phyloP scores from a whole-genome alignment of 257 asterid species.

The Jasminum sambac region DNA sequence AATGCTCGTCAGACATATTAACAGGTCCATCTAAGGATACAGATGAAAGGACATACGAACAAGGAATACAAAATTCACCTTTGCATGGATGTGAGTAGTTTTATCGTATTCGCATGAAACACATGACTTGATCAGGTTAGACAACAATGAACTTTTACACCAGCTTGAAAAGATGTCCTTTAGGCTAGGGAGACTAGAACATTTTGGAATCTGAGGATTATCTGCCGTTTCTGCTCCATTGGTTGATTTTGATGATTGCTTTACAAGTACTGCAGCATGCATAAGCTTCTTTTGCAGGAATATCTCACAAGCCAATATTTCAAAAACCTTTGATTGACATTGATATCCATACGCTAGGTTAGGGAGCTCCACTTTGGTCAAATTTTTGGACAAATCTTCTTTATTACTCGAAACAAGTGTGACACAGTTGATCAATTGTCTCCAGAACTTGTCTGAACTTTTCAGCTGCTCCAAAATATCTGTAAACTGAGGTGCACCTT shows the following conservation, averaged over 20 bases:
- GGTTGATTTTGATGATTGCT: constrained; percentile 42
- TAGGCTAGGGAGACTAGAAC: constrained; percentile 38
- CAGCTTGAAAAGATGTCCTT: constrained; percentile 60
- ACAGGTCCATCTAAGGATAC: constrained; percentile 8
- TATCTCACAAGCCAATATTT: constrained; percentile 72
- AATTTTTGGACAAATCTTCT: constrained; percentile 37
- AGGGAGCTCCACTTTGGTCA: constrained; percentile 41
- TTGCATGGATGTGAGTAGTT: constrained; percentile 47
- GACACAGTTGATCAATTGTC: constrained; percentile 52
- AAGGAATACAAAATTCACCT: constrained; percentile 47
- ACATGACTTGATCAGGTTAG: constrained; percentile 66
- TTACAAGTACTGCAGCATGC: constrained; percentile 49
- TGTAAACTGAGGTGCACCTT: constrained; percentile 81
- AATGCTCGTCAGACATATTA: neutral
- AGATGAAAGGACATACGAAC: constrained; percentile 14
- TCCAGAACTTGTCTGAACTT: constrained; percentile 70
- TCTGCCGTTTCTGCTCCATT: constrained; percentile 37
- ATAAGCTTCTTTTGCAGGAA: constrained; percentile 74
- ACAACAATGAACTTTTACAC: constrained; percentile 53
- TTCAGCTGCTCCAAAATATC: constrained; percentile 63
- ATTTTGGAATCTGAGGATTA: constrained; percentile 29
- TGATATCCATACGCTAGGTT: constrained; percentile 51
- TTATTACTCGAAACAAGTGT: constrained; percentile 36
- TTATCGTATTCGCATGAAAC: constrained; percentile 61
- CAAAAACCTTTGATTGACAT: constrained; percentile 56